A percentile compares a stretch with the other conserved stretches of the same genome.
phyloP scores from a whole-genome alignment of 2,329 filamentous ascomycete species.

The Macroventuria anomochaeta region DNA sequence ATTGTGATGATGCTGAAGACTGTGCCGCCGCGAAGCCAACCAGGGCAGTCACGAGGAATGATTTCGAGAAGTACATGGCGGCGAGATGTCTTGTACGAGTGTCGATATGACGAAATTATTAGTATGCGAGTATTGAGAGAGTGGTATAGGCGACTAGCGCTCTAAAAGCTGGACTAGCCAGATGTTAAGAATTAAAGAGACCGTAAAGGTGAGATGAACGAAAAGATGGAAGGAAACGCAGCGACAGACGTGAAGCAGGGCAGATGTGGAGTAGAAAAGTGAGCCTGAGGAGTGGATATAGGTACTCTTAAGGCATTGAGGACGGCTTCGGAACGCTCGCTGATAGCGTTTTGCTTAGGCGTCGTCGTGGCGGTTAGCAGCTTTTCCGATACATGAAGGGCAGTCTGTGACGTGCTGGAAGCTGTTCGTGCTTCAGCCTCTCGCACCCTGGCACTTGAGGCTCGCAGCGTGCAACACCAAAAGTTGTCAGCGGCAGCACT shows the following conservation, averaged over 20 bases:
- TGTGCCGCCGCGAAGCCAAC: conserved; percentile 39
- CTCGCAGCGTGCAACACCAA: conserved; percentile 14
- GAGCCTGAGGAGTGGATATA: conserved; percentile 45
- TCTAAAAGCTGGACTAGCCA: conserved; percentile 49
- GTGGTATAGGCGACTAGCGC: conserved; percentile 48
- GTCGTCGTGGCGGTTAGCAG: conserved; percentile 37
- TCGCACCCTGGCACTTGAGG: conserved; percentile 29
- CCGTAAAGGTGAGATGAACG: conserved; percentile 19
- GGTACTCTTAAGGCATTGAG: conserved; percentile 50
- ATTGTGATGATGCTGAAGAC: conserved; percentile 16
- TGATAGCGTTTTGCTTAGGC: conserved; percentile 35
- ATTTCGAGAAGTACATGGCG: conserved; percentile 47
- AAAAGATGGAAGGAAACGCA: conserved; percentile 38
- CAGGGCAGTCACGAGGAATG: conserved; percentile 40
- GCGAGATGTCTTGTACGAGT: conserved; percentile 17
- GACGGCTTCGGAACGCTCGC: conserved; percentile 25
- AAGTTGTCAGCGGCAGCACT: not conserved
- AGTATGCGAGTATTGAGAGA: conserved; percentile 30
- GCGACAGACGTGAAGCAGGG: conserved; percentile 36
- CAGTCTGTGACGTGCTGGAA: conserved; percentile 46
- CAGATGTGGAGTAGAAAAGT: conserved; percentile 36
- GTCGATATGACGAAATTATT: conserved; percentile 35
- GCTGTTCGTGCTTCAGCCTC: conserved; percentile 48
- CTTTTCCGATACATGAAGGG: conserved; percentile 42
- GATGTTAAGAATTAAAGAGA: conserved; percentile 45